phyloP scores from a whole-genome alignment of 768 basidiomycete species.

The Grammothele lineata region DNA sequence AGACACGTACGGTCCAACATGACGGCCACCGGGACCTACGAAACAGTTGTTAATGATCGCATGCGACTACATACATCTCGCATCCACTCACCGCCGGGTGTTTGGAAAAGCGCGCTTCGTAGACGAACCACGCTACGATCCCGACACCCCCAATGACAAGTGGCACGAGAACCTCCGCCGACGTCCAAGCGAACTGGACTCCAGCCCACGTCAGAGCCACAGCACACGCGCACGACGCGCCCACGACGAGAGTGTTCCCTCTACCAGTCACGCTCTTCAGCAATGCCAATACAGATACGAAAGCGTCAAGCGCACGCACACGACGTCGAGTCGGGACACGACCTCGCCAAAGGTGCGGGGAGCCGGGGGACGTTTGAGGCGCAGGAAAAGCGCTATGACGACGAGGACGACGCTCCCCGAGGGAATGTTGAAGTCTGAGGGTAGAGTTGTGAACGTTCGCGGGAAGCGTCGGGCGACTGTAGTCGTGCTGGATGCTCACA shows the following conservation, averaged over 20 bases:
- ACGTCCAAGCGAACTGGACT: slow-evolving; percentile 31
- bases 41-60: too few species aligned
- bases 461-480: too few species aligned
- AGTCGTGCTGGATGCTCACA: slow-evolving; percentile 8
- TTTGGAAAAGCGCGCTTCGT: slow-evolving; percentile 24
- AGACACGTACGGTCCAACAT: slow-evolving; percentile 10
- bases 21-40: slow-evolving; percentile 1
- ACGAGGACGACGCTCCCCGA: not conserved
- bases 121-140: slow-evolving; percentile 26
- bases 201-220: slow-evolving; percentile 32
- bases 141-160: slow-evolving; percentile 30
- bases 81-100: slow-evolving; percentile 21
- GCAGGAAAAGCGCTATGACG: slow-evolving; percentile 4
- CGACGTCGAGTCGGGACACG: too few species aligned
- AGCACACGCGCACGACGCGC: slow-evolving; percentile 8
- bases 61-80: too few species aligned
- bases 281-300: not conserved
- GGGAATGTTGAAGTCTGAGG: not conserved
- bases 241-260: slow-evolving; percentile 20
- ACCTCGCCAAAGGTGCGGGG: too few species aligned
- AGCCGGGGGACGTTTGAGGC: too few species aligned
- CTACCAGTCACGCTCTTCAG: slow-evolving; percentile 3
- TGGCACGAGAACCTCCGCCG: slow-evolving; percentile 29
- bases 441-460: not conserved
- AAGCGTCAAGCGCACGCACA: not conserved